Percentiles rank a stretch among this genome's conserved stretches.
phyloP scores from a whole-genome alignment of 352 stramenopile genomes.

The Globisporangium abappressorium region DNA sequence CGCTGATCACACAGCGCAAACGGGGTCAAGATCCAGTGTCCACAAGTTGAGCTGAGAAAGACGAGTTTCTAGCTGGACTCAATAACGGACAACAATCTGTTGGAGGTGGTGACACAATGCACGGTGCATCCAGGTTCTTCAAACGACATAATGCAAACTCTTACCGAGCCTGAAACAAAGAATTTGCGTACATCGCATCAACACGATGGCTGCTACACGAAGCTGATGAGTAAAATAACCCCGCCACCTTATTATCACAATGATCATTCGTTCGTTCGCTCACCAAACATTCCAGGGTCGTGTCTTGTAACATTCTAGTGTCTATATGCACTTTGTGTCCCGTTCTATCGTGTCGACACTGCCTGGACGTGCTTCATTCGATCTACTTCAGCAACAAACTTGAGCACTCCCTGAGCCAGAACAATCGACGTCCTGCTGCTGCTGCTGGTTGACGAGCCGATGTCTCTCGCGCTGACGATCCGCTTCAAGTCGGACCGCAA shows the following conservation, averaged over 20 bases:
- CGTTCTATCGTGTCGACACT: slow-evolving; percentile 1
- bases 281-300: neutral
- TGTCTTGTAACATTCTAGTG: neutral
- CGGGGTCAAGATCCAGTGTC: no score
- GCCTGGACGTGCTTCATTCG: neutral
- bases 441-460: slow-evolving; percentile 2
- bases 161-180: no score
- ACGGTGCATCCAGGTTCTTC: no score
- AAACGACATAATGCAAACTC: no score
- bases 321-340: neutral
- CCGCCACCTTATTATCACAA: neutral
- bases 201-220: neutral
- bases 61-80: no score
- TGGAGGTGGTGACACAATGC: no score
- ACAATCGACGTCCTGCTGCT: slow-evolving; percentile 37
- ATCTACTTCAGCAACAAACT: slow-evolving; percentile 19
- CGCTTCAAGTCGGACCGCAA: slow-evolving; percentile 42
- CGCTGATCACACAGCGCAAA: no score
- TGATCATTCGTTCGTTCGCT: neutral
- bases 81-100: no score
- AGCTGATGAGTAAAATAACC: neutral
- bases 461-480: slow-evolving; percentile 25
- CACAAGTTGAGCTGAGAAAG: no score
- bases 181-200: neutral
- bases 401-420: slow-evolving; percentile 42